Evolutionary conservation across 1,284 basidiomycete species (phyloP).

Genomic region (Ganoderma meredithae): DNA sequence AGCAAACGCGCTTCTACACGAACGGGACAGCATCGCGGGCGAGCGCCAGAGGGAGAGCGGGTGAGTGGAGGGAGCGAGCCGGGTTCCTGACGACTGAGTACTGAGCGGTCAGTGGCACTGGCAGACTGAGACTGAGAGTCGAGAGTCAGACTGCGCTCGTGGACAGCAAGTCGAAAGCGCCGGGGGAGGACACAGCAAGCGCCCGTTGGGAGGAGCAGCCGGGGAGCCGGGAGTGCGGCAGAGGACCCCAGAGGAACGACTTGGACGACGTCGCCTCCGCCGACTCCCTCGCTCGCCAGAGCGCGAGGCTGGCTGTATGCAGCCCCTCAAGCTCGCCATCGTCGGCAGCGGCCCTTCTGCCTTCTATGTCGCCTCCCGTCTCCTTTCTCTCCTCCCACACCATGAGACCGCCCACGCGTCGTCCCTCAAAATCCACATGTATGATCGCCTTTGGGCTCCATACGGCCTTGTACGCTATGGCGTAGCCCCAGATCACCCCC

Average conservation of each 20-base stretch:
- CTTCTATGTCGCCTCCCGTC: constrained; percentile 91
- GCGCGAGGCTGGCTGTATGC: background rate
- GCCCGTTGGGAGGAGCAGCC: no score
- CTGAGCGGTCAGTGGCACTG: no score
- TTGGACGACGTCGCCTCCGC: background rate
- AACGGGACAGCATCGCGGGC: constrained; percentile 24
- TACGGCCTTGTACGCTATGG: constrained; percentile 96
- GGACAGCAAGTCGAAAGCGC: no score
- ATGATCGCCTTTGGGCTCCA: constrained; percentile 93
- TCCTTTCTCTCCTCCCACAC: constrained; percentile 72
- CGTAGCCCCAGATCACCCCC: constrained; percentile 98
- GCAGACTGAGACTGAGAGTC: no score
- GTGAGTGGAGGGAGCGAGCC: background rate
- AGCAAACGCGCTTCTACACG: constrained; percentile 17
- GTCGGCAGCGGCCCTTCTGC: constrained; percentile 93
- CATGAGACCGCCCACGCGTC: constrained; percentile 46
- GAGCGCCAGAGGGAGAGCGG: background rate
- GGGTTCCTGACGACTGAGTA: no score
- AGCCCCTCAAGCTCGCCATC: constrained; percentile 73
- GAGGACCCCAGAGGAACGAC: background rate
- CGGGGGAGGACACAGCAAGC: no score
- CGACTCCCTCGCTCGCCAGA: background rate
- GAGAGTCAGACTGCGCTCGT: no score
- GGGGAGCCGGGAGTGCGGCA: no score
- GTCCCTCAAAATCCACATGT: constrained; percentile 82